phyloP scores from a whole-genome alignment of 1,284 basidiomycete genomes.

The Limonomyces culmigenus region DNA sequence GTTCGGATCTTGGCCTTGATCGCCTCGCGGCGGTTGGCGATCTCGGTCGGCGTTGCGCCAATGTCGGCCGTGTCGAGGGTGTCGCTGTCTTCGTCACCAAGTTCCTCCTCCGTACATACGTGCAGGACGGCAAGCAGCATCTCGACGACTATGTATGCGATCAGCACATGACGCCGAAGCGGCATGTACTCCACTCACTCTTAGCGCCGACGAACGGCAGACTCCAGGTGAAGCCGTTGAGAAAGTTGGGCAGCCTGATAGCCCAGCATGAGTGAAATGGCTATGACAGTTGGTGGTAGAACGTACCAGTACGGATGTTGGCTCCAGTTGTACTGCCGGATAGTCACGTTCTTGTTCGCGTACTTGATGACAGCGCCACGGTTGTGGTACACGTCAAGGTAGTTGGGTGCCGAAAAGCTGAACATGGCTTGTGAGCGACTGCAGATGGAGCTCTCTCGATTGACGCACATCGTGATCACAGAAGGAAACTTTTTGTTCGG shows the following conservation, averaged over 20 bases:
- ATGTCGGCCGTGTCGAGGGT: conserved; percentile 15
- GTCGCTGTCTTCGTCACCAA: conserved; percentile 30
- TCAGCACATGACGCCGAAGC: neutral
- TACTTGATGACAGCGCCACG: conserved; percentile 96
- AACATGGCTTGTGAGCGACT: no score
- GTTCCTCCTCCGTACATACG: conserved; percentile 89
- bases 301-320: conserved; percentile 2
- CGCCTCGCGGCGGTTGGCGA: conserved; percentile 39
- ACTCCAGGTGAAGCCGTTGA: conserved; percentile 99
- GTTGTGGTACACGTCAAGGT: conserved; percentile 93
- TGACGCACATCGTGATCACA: conserved; percentile 88
- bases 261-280: no score
- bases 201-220: conserved; percentile 96
- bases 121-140: conserved; percentile 94
- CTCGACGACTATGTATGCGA: conserved; percentile 55
- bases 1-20: conserved; percentile 96
- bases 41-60: conserved; percentile 23
- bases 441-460: no score
- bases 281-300: no score
- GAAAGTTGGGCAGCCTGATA: conserved; percentile 99
- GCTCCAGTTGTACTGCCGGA: conserved; percentile 24
- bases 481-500: conserved; percentile 80
- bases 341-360: conserved; percentile 95
- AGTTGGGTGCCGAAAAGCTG: conserved; percentile 97
- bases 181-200: conserved; percentile 36